Base-by-base conservation (phyloP, 257 asterid genomes). In the Plantago major region DNA sequence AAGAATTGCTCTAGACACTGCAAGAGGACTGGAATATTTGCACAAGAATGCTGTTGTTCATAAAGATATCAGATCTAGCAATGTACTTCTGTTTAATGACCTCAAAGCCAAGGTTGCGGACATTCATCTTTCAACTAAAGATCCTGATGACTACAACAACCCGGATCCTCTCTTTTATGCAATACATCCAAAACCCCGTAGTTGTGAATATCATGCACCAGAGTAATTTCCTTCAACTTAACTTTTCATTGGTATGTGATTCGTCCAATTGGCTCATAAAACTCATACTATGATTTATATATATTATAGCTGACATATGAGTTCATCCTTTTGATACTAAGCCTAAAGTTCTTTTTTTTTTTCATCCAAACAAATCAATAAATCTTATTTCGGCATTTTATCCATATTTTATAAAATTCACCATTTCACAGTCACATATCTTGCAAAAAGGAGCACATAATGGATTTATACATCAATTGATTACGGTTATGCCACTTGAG, bases 1-100 rank as follows among this genome's bases (percentile, higher is more conserved):
- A 15, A 81, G 78, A 69, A 90, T 90, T 65, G 96, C 97, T 14
- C 93, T 90, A 62, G 95, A 90, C 75, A 93, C 97, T 64, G 97
- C 97, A 45, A 45, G 13, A 3, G 49, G 49, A 45, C 49, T 45
- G 7, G 49, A 45, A 45, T 45, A 45, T 14, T 71, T 90, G 93
- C 97, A 90, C 55, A 93, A 87, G 87, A 87, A 78, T 55, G 67
- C 90, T 12, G 72, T 81, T 70, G 83, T 87, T 71, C 97, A 90
- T 74, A 79, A 92, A 75, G 96, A 90, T 81, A 87, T 90, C 67
- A 74, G 97, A 81, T 90, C 97, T 68, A 90, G 96, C 85, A 90
- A 90, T 71, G 85, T 90, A 50, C 97, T 90, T 73, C 87, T 90
- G 8, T 87, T 87, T 64, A 96, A 87, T 75, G 96, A 90, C 72